Evolutionary conservation across 495 filamentous ascomycete genomes (phyloP), one percentile per base, ranked within the genome.

Genomic region (Parathielavia hyrcaniae): DNA sequence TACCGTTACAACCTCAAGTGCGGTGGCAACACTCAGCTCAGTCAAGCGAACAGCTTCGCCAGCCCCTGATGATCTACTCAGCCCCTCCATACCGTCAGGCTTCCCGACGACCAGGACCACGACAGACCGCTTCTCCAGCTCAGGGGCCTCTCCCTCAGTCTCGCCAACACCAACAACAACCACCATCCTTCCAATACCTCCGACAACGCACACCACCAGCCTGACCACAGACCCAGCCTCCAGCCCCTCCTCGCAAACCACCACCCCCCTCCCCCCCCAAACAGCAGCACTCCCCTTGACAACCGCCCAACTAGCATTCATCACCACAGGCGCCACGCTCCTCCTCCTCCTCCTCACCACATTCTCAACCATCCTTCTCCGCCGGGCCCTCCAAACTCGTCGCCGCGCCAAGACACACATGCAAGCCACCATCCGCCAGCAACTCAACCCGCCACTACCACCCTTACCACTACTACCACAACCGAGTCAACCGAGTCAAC

Each of bases 361-460:
- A 22, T 19, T 64, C 22, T 23, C 67, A 60, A 44, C 65, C 55
- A 35, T 68, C 62, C 39, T 69, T 59, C 39, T 73, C 65, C 53
- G 56, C 35, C 51, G 54, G 60, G 38, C 38, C 50, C 14, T 13
- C 45, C 32, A 63, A 46, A 32, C 64, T 60, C 57, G 50, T 10
- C 57, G 59, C 30, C 57, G 65, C 1, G 57, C 64, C 17, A 10
- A 20, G 9, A 45, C 54, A 17, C 58, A 60, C 12, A n/a, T n/a
- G n/a, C n/a, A n/a, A n/a, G 60, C 67, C 20, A 19, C 20, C 17
- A 58, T 58, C 44, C 58, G 60, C 1, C 67, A 69, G 38, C 60
- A 61, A 2, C 62, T 67, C 13, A 35, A 46, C 11, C 39, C 61
- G 14, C 49, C 50, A 34, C 39, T 53, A 5, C 46, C 10, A 23